Conservation (phyloP, 2,329 filamentous ascomycete species). For the Xylariaceae sp. region DNA sequence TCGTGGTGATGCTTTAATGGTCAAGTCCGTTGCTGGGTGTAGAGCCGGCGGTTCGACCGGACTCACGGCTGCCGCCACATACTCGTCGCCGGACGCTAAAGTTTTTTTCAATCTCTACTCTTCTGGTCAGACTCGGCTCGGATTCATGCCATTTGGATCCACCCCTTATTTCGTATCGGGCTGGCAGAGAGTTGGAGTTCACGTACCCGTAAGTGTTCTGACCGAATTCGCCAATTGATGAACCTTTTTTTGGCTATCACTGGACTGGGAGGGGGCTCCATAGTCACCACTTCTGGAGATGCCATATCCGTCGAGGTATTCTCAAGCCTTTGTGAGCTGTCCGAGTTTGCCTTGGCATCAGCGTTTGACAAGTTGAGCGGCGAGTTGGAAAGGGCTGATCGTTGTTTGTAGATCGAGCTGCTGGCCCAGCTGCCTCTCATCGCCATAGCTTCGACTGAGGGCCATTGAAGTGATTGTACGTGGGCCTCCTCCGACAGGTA, state of each 20-base stretch:
- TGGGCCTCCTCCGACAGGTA: slow-evolving; percentile 24
- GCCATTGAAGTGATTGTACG: slow-evolving; percentile 21
- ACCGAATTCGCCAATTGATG: slow-evolving; percentile 12
- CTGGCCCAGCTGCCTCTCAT: slow-evolving; percentile 12
- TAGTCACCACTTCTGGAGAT: neutral
- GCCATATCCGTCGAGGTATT: neutral
- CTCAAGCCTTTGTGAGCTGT: neutral
- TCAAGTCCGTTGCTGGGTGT: neutral
- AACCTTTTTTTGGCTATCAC: slow-evolving; percentile 8
- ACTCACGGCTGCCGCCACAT: neutral
- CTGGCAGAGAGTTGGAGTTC: neutral
- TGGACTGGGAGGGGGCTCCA: neutral
- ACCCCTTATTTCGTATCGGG: too few species aligned
- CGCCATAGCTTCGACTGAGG: slow-evolving; percentile 14
- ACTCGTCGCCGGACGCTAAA: neutral
- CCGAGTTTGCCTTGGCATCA: slow-evolving; percentile 1
- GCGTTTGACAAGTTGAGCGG: slow-evolving; percentile 12
- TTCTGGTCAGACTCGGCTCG: neutral
- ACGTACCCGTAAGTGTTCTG: slow-evolving; percentile 12
- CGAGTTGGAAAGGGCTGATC: neutral
- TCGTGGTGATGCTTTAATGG: slow-evolving; percentile 23
- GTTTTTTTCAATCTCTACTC: slow-evolving; percentile 6
- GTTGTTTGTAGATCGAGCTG: slow-evolving; percentile 2
- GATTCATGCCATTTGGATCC: neutral
- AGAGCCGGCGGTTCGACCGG: neutral